phyloP scores from a whole-genome alignment of 148 eudicot species.

The Chenopodium album region DNA sequence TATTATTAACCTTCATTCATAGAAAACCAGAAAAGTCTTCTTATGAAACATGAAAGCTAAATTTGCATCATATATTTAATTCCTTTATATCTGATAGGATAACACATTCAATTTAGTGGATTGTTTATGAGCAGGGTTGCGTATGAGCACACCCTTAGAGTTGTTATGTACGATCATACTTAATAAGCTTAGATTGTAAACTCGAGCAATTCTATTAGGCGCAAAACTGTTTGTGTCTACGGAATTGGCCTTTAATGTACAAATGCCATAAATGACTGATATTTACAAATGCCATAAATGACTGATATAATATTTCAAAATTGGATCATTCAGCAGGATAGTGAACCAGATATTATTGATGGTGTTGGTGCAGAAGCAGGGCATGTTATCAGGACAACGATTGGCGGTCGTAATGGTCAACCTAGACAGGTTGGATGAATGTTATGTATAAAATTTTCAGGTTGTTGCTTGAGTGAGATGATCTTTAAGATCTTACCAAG shows the following conservation, averaged over 20 bases:
- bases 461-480: neutral
- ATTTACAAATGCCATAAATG: neutral
- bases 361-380: conserved; percentile 97
- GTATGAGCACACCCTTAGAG: neutral
- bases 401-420: conserved; percentile 96
- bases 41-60: neutral
- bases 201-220: neutral
- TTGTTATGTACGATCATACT: neutral
- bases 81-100: neutral
- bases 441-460: neutral
- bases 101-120: neutral
- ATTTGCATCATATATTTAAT: neutral
- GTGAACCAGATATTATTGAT: conserved; percentile 86
- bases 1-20: neutral
- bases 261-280: conserved; percentile 14
- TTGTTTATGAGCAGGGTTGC: neutral
- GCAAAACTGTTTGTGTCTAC: neutral
- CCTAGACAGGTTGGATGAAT: conserved; percentile 73
- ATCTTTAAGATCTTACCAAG: conserved; percentile 17
- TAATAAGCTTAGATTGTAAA: neutral
- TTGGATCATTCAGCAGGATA: conserved; percentile 57
- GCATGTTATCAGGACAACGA: conserved; percentile 79
- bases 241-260: conserved; percentile 7
- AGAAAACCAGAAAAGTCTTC: neutral
- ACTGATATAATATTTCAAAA: conserved; percentile 11